phyloP scores from a whole-genome alignment of 176 grass and related monocot genomes.

The Eleusine indica region DNA sequence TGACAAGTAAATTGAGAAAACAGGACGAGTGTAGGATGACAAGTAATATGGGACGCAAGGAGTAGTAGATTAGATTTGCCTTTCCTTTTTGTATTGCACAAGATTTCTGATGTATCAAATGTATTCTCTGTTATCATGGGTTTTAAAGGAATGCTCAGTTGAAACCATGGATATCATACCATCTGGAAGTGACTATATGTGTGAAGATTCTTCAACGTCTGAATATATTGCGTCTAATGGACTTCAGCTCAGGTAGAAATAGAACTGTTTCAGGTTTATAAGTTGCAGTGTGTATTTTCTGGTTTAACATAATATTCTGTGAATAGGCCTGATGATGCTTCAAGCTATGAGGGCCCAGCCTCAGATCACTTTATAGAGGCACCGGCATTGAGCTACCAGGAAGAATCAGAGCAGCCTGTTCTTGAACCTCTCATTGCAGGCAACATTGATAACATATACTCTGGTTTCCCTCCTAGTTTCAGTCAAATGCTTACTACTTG shows the following conservation, averaged over 20 bases:
- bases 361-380: slow-evolving; percentile 32
- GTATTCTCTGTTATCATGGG: slow-evolving; percentile 13
- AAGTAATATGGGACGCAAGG: neutral
- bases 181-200: slow-evolving; percentile 44
- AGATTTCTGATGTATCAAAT: slow-evolving; percentile 10
- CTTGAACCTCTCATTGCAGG: slow-evolving; percentile 35
- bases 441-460: slow-evolving; percentile 41
- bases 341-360: slow-evolving; percentile 50
- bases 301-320: slow-evolving; percentile 24
- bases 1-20: no score
- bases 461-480: slow-evolving; percentile 59
- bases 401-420: slow-evolving; percentile 34
- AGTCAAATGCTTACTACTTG: slow-evolving; percentile 58
- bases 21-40: no score
- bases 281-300: slow-evolving; percentile 3
- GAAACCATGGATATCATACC: slow-evolving; percentile 49
- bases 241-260: slow-evolving; percentile 52
- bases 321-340: slow-evolving; percentile 33
- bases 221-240: slow-evolving; percentile 62
- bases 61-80: neutral
- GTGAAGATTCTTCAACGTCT: slow-evolving; percentile 60
- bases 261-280: slow-evolving; percentile 19
- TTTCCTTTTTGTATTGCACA: slow-evolving; percentile 25
- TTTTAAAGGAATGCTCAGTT: slow-evolving; percentile 50
- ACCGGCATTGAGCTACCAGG: slow-evolving; percentile 39